Percentiles rank a stretch among this genome's conserved stretches.
Evolutionary conservation across 768 basidiomycete species (phyloP).

Genomic region (Russula dissimulans): DNA sequence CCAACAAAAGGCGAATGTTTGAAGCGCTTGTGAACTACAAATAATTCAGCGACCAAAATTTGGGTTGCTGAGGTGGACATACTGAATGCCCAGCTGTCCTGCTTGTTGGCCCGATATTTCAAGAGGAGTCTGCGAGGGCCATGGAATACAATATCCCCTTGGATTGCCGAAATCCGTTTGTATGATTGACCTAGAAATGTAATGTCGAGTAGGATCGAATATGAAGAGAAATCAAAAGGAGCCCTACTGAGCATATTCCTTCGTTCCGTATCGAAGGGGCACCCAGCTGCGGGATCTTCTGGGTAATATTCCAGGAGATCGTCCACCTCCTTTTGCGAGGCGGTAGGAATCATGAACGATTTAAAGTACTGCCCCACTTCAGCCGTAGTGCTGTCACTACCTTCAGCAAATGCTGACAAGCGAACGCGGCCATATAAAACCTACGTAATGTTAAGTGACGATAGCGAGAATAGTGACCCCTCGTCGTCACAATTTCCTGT

Average conservation of each 20-base stretch:
- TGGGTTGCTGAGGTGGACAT: neutral
- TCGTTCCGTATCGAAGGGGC: slow-evolving; percentile 21
- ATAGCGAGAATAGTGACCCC: slow-evolving; percentile 15
- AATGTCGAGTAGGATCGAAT: neutral
- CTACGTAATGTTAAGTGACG: slow-evolving; percentile 11
- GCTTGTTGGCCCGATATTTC: slow-evolving; percentile 1
- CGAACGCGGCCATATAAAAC: neutral
- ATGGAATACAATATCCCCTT: slow-evolving; percentile 15
- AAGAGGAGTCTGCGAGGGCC: slow-evolving; percentile 11
- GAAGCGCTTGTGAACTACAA: slow-evolving; percentile 7
- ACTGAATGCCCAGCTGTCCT: slow-evolving; percentile 10
- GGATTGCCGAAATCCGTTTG: slow-evolving; percentile 20
- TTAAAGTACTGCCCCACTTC: neutral
- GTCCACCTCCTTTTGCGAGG: neutral
- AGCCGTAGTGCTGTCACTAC: neutral
- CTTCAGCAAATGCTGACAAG: neutral
- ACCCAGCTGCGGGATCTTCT: slow-evolving; percentile 17
- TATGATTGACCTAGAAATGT: slow-evolving; percentile 11
- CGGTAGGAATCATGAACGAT: slow-evolving; percentile 8
- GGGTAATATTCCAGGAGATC: slow-evolving; percentile 18
- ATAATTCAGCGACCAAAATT: neutral
- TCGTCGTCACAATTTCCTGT: slow-evolving; percentile 17
- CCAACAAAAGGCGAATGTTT: slow-evolving; percentile 3
- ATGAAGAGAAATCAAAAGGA: neutral
- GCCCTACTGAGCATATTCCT: neutral